phyloP scores from a whole-genome alignment of 2,329 filamentous ascomycete species.

The Tolypocladium pustulatum region DNA sequence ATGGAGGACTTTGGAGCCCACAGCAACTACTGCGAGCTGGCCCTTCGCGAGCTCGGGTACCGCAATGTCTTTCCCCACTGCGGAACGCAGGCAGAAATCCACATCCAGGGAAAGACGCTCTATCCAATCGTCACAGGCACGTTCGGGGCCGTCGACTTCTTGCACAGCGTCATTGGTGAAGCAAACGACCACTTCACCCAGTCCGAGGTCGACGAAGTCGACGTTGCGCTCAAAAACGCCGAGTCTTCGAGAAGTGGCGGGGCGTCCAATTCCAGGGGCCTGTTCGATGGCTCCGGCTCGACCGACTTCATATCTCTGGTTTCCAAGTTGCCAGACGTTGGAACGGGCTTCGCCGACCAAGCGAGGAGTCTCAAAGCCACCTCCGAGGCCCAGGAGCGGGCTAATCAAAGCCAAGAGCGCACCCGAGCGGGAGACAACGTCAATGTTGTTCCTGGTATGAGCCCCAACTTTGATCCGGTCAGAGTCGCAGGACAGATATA shows the following conservation, averaged over 20 bases:
- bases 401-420: conserved; percentile 39
- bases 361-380: conserved; percentile 50
- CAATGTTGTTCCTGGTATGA: conserved; percentile 64
- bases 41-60: conserved; percentile 64
- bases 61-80: conserved; percentile 74
- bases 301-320: conserved; percentile 62
- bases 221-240: conserved; percentile 62
- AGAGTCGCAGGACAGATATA: conserved; percentile 77
- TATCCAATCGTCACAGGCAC: conserved; percentile 63
- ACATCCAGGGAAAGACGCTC: conserved; percentile 50
- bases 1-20: conserved; percentile 74
- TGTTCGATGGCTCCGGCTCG: conserved; percentile 28
- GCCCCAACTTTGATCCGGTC: conserved; percentile 64
- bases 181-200: conserved; percentile 78
- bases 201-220: conserved; percentile 73
- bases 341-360: conserved; percentile 54
- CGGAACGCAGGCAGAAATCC: conserved; percentile 55
- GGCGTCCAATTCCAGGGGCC: conserved; percentile 26
- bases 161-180: conserved; percentile 69
- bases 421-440: conserved; percentile 29
- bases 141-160: conserved; percentile 75
- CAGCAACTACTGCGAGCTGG: conserved; percentile 75
- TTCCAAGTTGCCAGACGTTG: conserved; percentile 62
- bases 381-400: conserved; percentile 53
- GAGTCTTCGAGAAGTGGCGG: conserved; percentile 34